These are phyloP conservation scores for Cryptosporidium viatorum DNA, from an alignment of 169 alveolate species.

Conservation along the genomic window DNA sequence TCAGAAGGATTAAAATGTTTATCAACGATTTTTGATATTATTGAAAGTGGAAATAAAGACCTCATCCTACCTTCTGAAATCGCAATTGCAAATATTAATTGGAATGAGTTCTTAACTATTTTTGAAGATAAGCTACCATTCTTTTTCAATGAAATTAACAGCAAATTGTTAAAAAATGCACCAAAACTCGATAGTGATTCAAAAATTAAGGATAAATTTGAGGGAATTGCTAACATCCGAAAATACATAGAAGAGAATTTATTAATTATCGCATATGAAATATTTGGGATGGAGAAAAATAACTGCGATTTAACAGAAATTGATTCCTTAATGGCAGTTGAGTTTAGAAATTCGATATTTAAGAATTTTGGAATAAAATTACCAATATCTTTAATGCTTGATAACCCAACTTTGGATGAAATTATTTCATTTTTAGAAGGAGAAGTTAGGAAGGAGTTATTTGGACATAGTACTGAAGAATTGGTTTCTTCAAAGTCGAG, in stretches of 20 bases:
- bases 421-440: conserved; percentile 26
- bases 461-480: conserved; percentile 18
- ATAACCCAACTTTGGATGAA: conserved; percentile 76
- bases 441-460: conserved; percentile 15
- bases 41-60: not conserved
- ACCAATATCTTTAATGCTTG: conserved; percentile 79
- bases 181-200: not conserved
- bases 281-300: conserved; percentile 25
- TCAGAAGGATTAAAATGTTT: conserved; percentile 19
- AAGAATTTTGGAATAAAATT: conserved; percentile 73
- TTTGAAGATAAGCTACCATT: conserved; percentile 34
- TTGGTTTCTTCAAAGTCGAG: conserved; percentile 22
- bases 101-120: conserved; percentile 35
- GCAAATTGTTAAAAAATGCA: not conserved
- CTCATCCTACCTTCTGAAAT: conserved; percentile 13
- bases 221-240: conserved; percentile 7
- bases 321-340: conserved; percentile 81
- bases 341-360: conserved; percentile 76
- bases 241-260: conserved; percentile 25
- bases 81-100: conserved; percentile 36
- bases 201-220: conserved; percentile 29
- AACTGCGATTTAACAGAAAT: conserved; percentile 66
- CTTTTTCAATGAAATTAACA: conserved; percentile 11
- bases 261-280: conserved; percentile 27
- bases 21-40: conserved; percentile 16